Conservation (phyloP, 2,329 filamentous ascomycete genomes). For the Sarocladium kiliense region DNA sequence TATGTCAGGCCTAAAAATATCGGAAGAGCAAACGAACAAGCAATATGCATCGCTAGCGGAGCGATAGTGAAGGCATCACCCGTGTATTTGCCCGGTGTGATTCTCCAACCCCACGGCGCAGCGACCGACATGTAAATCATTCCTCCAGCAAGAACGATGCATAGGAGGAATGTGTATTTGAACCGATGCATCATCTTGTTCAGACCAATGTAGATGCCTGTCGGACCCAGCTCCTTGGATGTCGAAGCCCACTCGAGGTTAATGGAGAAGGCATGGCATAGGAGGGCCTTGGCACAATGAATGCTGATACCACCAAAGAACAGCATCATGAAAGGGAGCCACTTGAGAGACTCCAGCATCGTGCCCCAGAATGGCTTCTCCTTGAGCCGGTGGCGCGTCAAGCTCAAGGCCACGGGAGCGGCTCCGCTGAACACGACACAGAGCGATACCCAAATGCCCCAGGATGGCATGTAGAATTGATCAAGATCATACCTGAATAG, state of each 20-base stretch:
- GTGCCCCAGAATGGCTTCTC: conserved; percentile 20
- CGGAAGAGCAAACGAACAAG: conserved; percentile 18
- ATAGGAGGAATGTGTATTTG: conserved; percentile 35
- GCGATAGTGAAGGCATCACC: conserved; percentile 20
- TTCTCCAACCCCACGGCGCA: conserved; percentile 20
- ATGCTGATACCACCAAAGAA: conserved; percentile 25
- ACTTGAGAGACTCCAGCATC: conserved; percentile 19
- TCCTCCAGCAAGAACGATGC: conserved; percentile 16
- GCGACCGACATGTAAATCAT: conserved; percentile 22
- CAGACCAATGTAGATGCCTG: conserved; percentile 26
- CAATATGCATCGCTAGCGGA: conserved; percentile 19
- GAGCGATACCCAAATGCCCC: conserved; percentile 52
- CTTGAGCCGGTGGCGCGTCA: conserved; percentile 21
- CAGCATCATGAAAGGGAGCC: conserved; percentile 22
- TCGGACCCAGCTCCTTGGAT: conserved; percentile 22
- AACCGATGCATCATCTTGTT: conserved; percentile 41
- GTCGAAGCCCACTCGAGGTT: conserved; percentile 25
- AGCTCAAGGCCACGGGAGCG: conserved; percentile 17
- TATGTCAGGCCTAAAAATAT: conserved; percentile 21
- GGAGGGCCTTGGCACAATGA: conserved; percentile 21
- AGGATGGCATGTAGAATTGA: conserved; percentile 63
- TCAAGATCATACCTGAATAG: conserved; percentile 63
- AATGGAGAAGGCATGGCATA: conserved; percentile 21
- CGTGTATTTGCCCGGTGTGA: conserved; percentile 18
- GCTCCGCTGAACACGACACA: conserved; percentile 21